Conservation (phyloP, 2,329 filamentous ascomycete genomes). For the Periconia sp. region DNA sequence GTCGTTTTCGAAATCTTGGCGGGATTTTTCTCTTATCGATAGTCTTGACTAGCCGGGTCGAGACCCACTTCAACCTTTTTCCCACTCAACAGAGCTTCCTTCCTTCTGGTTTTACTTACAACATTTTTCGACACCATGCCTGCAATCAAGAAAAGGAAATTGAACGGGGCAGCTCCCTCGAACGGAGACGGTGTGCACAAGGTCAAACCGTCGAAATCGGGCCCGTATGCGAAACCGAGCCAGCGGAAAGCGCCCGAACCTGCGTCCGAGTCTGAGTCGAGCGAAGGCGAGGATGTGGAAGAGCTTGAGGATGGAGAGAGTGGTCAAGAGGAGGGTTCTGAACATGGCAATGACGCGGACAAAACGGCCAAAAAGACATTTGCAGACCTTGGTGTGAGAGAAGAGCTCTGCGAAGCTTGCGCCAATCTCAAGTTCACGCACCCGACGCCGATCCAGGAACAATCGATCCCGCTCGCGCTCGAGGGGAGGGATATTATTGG, state of each 20-base stretch:
- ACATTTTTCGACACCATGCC: conserved; percentile 35
- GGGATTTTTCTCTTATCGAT: conserved; percentile 21
- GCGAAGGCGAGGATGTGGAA: conserved; percentile 19
- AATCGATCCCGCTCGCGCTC: conserved; percentile 81
- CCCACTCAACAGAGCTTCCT: conserved; percentile 2
- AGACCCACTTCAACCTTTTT: neutral
- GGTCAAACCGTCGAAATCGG: conserved; percentile 12
- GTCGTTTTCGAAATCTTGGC: conserved; percentile 23
- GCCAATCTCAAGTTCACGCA: conserved; percentile 76
- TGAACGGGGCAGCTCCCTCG: conserved; percentile 25
- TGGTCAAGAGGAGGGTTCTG: conserved; percentile 8
- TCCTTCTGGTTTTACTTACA: neutral
- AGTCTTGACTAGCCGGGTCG: neutral
- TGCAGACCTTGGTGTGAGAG: conserved; percentile 75
- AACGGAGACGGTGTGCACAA: conserved; percentile 7
- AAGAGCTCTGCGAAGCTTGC: conserved; percentile 87
- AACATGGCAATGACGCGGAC: conserved; percentile 5
- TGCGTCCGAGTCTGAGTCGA: conserved; percentile 28
- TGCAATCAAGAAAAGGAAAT: conserved; percentile 47
- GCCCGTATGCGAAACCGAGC: conserved; percentile 3
- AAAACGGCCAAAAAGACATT: conserved; percentile 62
- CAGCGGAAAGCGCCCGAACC: conserved; percentile 12
- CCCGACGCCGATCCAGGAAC: conserved; percentile 85
- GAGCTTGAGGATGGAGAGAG: conserved; percentile 5
- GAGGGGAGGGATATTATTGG: conserved; percentile 86